These are phyloP conservation scores for Saccharomyces hybrid DNA, from an alignment of 1,139 yeast genomes.

Conservation along the genomic window DNA sequence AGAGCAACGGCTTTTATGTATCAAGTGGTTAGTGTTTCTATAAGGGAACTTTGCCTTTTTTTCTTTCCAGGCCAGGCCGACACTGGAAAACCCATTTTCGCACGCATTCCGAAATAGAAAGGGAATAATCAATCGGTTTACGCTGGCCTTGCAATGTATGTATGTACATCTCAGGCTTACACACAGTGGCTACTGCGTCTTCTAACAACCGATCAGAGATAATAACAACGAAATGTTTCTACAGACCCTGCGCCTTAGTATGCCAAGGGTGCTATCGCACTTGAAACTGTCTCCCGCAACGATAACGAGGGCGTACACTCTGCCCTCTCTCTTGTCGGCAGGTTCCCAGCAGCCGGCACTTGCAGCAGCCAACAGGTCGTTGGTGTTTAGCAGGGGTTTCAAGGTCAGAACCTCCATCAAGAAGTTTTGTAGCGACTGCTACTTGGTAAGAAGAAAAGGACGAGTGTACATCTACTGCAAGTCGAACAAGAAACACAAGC, in stretches of 20 bases:
- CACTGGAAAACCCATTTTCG: not conserved
- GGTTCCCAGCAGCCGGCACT: not conserved
- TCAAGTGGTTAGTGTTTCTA: not conserved
- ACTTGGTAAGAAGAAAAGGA: constrained; percentile 88
- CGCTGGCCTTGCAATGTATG: not conserved
- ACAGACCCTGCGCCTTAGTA: not conserved
- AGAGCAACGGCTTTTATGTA: too few species aligned
- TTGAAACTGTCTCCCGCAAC: not conserved
- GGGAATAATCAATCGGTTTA: not conserved
- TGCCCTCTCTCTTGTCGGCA: not conserved
- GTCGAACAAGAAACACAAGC: constrained; percentile 89
- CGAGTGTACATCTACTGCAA: constrained; percentile 89
- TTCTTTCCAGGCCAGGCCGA: not conserved
- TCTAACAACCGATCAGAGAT: not conserved
- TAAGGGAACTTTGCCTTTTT: not conserved
- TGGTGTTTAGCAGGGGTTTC: constrained; percentile 41
- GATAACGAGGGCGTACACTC: not conserved
- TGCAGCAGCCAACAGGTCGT: not conserved
- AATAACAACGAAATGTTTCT: not conserved
- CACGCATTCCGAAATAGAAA: not conserved
- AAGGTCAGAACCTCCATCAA: constrained; percentile 78
- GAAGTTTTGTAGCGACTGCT: constrained; percentile 87
- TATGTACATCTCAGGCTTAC: not conserved
- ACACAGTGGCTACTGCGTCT: not conserved
- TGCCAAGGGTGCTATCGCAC: not conserved